phyloP scores from a whole-genome alignment of 306 rosid genomes.

The Biancaea sappan region DNA sequence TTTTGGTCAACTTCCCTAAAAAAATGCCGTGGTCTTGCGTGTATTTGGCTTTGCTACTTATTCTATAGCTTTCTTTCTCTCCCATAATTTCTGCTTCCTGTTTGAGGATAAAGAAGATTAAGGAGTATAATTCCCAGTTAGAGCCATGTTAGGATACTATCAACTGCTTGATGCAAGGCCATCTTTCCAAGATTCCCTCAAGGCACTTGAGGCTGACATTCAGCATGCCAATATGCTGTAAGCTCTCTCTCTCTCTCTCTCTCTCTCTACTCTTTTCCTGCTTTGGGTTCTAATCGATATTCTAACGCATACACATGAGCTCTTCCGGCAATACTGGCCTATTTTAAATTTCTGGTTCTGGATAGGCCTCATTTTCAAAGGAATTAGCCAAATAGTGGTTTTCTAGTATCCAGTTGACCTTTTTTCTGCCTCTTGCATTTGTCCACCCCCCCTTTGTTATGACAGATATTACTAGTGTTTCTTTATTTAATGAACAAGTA shows the following conservation, averaged over 20 bases:
- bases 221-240: slow-evolving; percentile 80
- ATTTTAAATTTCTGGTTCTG: neutral
- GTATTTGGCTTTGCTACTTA: neutral
- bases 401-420: neutral
- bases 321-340: neutral
- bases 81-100: slow-evolving; percentile 5
- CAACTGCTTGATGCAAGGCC: slow-evolving; percentile 58
- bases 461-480: neutral
- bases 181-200: slow-evolving; percentile 62
- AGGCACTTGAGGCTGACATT: slow-evolving; percentile 75
- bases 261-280: neutral
- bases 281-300: slow-evolving; percentile 2
- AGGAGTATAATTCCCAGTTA: neutral
- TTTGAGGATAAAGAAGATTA: neutral
- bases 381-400: neutral
- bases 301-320: neutral
- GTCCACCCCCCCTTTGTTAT: neutral
- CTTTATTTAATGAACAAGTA: neutral
- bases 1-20: slow-evolving; percentile 33
- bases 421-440: neutral
- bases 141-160: slow-evolving; percentile 53
- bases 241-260: slow-evolving; percentile 37
- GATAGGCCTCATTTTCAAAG: neutral
- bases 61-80: slow-evolving; percentile 24
- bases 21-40: slow-evolving; percentile 9